Conservation (phyloP, 2,329 filamentous ascomycete genomes). For the Grosmannia clavigera region DNA sequence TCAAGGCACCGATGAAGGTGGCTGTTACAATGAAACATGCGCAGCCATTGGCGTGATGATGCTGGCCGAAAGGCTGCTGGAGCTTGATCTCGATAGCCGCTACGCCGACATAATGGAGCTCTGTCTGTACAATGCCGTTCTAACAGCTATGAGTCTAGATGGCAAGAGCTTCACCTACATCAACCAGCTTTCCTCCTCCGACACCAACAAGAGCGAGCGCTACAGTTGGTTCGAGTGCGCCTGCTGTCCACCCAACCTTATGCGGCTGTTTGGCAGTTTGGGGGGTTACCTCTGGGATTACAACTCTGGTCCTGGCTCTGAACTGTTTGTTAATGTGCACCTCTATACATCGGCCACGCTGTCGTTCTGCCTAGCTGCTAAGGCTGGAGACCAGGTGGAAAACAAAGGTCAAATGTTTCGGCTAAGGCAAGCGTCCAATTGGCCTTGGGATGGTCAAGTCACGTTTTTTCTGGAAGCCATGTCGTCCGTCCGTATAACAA, state of each 20-base stretch:
- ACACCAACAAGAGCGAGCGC: conserved; percentile 33
- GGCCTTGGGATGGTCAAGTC: conserved; percentile 44
- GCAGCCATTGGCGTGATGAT: conserved; percentile 49
- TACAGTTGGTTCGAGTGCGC: conserved; percentile 47
- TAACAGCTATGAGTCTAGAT: conserved; percentile 43
- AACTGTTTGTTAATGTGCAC: conserved; percentile 36
- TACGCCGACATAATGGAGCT: conserved; percentile 50
- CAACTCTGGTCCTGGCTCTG: conserved; percentile 9
- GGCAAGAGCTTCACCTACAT: conserved; percentile 48
- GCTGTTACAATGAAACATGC: conserved; percentile 51
- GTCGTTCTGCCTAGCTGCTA: conserved; percentile 16
- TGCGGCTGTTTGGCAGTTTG: conserved; percentile 40
- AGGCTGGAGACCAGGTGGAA: conserved; percentile 20
- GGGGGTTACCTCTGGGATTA: conserved; percentile 45
- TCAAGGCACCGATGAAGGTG: conserved; percentile 46
- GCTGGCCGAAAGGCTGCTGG: conserved; percentile 42
- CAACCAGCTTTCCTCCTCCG: conserved; percentile 46
- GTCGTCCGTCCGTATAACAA: conserved; percentile 20
- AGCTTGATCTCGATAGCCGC: conserved; percentile 36
- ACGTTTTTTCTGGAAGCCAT: conserved; percentile 28
- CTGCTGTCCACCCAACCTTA: conserved; percentile 49
- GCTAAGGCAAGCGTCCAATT: conserved; percentile 38
- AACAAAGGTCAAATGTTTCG: conserved; percentile 20
- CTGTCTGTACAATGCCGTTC: conserved; percentile 46
- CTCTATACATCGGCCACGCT: conserved; percentile 40